Conservation (phyloP, 2,329 filamentous ascomycete genomes). For the Sordariomycetes sp. region DNA sequence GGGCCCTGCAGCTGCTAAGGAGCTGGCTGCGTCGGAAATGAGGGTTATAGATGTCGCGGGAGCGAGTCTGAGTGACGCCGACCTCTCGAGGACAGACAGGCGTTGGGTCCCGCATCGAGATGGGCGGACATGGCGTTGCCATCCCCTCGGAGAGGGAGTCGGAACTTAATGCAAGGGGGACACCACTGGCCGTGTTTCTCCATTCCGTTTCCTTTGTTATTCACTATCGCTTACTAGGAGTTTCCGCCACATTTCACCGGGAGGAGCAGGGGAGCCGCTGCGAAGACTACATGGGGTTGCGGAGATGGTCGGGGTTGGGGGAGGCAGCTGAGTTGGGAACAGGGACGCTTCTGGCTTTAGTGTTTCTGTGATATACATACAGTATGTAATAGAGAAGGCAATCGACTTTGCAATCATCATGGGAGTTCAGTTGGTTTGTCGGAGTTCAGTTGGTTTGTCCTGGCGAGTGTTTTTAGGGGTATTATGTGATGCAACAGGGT, state of each 20-base stretch:
- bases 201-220: neutral
- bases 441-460: neutral
- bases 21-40: neutral
- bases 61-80: neutral
- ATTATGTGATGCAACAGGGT: neutral
- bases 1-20: constrained; percentile 46
- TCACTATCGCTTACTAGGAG: neutral
- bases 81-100: neutral
- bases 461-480: neutral
- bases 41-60: too few relatives aligned
- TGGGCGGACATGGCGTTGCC: neutral
- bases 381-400: constrained; percentile 4
- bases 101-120: neutral
- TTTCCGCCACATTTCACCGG: neutral
- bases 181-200: neutral
- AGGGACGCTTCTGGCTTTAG: neutral
- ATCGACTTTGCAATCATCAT: neutral
- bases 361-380: constrained; percentile 1
- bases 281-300: neutral
- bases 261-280: neutral
- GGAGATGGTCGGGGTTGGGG: neutral
- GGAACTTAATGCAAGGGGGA: neutral
- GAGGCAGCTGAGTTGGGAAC: neutral
- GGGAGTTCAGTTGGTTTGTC: neutral
- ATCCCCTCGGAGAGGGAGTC: neutral